Percentiles rank a stretch among this genome's conserved stretches.
These are phyloP conservation scores for Backusella psychrophila DNA, from an alignment of 192 early-diverging fungal genomes.

Conservation along the genomic window DNA sequence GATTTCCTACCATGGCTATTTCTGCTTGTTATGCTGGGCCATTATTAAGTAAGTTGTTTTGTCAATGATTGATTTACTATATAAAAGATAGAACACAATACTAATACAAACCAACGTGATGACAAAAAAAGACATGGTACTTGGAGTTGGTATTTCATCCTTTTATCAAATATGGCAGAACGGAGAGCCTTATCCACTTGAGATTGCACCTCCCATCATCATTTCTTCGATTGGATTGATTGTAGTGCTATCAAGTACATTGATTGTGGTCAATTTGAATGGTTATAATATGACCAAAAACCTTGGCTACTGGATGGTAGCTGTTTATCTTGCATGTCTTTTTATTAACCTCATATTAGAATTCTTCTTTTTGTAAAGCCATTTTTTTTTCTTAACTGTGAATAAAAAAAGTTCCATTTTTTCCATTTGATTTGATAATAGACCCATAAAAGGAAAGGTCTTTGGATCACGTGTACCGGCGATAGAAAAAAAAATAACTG, in stretches of 20 bases:
- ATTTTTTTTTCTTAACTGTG: neutral
- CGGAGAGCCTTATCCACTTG: constrained; percentile 45
- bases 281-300: constrained; percentile 55
- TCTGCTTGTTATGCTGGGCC: constrained; percentile 93
- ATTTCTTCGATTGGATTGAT: constrained; percentile 69
- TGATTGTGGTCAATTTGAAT: constrained; percentile 54
- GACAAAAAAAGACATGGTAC: constrained; percentile 55
- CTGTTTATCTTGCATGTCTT: constrained; percentile 56
- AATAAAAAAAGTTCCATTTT: neutral
- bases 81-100: neutral
- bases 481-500: neutral
- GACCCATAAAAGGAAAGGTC: neutral
- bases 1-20: constrained; percentile 92
- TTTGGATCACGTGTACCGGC: neutral
- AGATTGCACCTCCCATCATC: constrained; percentile 64
- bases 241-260: constrained; percentile 50
- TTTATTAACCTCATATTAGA: constrained; percentile 59
- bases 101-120: neutral
- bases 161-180: constrained; percentile 49
- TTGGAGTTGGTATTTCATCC: constrained; percentile 81
- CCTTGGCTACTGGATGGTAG: constrained; percentile 58
- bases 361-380: constrained; percentile 8
- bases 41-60: constrained; percentile 63
- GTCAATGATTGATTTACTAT: neutral
- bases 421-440: neutral